These are phyloP conservation scores for Microdochium bolleyi DNA, from an alignment of 2,329 filamentous ascomycete genomes.

Conservation along the genomic window DNA sequence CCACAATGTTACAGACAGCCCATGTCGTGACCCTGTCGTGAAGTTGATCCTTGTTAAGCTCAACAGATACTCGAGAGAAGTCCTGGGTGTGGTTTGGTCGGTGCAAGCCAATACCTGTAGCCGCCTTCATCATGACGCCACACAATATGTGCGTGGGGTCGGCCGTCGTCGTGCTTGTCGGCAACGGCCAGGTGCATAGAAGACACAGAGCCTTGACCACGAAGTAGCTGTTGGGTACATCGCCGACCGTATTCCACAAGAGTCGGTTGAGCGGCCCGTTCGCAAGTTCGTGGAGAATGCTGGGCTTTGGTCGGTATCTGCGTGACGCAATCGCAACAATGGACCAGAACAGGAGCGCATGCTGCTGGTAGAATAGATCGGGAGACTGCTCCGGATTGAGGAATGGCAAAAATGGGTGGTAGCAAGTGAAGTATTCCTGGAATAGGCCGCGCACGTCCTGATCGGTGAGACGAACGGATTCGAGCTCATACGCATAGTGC, in stretches of 20 bases:
- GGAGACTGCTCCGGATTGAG: conserved; percentile 59
- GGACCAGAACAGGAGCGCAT: conserved; percentile 79
- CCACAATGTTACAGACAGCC: conserved; percentile 80
- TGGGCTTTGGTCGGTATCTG: conserved; percentile 56
- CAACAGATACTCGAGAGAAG: conserved; percentile 67
- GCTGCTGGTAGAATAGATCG: conserved; percentile 69
- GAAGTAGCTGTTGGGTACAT: conserved; percentile 71
- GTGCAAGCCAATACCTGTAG: conserved; percentile 76
- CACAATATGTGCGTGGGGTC: conserved; percentile 77
- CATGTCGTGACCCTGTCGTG: conserved; percentile 73
- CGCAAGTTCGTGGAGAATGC: conserved; percentile 59
- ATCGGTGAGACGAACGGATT: conserved; percentile 57
- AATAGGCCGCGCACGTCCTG: conserved; percentile 59
- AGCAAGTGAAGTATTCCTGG: conserved; percentile 65
- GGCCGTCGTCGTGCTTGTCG: conserved; percentile 71
- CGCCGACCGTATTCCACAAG: conserved; percentile 69
- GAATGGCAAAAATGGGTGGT: conserved; percentile 73
- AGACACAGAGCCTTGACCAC: conserved; percentile 76
- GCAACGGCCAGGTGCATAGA: conserved; percentile 74
- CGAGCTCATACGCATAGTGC: conserved; percentile 52
- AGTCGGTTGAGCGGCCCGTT: conserved; percentile 58
- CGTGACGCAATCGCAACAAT: conserved; percentile 69
- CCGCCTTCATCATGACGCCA: conserved; percentile 81
- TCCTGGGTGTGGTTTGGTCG: conserved; percentile 76
- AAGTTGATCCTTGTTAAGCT: conserved; percentile 71